These are phyloP conservation scores for Hyphodiscus hymeniophilus DNA, from an alignment of 495 filamentous ascomycete species.

Conservation along the genomic window DNA sequence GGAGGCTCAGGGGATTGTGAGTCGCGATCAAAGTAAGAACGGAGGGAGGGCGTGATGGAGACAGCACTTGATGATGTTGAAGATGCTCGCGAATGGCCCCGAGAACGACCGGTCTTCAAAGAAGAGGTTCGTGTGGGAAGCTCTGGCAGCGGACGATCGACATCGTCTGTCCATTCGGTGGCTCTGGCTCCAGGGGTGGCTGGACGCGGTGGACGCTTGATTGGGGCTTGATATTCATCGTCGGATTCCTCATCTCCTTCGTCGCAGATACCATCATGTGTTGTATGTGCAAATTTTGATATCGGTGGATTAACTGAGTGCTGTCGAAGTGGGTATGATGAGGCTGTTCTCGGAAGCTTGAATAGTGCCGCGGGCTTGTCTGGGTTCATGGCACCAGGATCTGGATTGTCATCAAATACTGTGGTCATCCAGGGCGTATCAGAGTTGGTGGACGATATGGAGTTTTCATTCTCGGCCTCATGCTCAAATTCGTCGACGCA, in stretches of 20 bases:
- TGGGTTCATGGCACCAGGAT: not conserved
- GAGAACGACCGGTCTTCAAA: not conserved
- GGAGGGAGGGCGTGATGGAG: slow-evolving; percentile 36
- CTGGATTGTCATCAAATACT: slow-evolving; percentile 7
- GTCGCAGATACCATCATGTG: no score
- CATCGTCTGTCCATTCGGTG: slow-evolving; percentile 16
- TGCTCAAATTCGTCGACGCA: not conserved
- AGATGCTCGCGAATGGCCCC: not conserved
- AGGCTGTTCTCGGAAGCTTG: not conserved
- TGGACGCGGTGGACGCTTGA: no score
- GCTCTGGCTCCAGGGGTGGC: no score
- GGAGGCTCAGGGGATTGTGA: slow-evolving; percentile 26
- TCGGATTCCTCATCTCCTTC: no score
- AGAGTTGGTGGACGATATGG: not conserved
- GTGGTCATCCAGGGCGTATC: slow-evolving; percentile 7
- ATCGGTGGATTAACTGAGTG: no score
- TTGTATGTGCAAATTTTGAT: no score
- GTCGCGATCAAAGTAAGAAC: slow-evolving; percentile 29
- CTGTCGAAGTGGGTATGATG: not conserved
- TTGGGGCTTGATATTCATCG: slow-evolving; percentile 13
- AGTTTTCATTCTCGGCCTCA: not conserved
- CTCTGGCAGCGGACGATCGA: slow-evolving; percentile 37
- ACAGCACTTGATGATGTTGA: slow-evolving; percentile 19
- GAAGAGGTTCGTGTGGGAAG: slow-evolving; percentile 13
- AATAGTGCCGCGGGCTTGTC: not conserved